Evolutionary conservation across 306 rosid species (phyloP), one percentile per base, ranked within the genome.

Genomic region (Calophaca sinica): DNA sequence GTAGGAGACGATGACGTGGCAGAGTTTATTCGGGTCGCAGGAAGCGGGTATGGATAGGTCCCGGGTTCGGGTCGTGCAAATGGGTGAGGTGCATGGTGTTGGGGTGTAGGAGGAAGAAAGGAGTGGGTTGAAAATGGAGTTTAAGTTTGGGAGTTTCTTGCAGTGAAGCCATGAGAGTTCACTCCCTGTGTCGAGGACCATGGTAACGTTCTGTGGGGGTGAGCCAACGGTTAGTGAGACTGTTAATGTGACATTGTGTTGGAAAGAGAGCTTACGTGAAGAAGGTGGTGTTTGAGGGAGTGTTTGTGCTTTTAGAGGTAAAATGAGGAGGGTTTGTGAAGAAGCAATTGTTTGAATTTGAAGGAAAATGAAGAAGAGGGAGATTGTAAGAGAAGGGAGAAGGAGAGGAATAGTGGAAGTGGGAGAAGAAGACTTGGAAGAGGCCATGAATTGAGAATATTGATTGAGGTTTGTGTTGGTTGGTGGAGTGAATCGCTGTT

Each of bases 121-220:
- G 12, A 70, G 68, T 0, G 96, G 93, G 78, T 87, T 84, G 71
- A 86, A 93, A 44, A 79, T 76, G 14, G 83, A 80, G 80, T 80
- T 82, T 6, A 85, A 7, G 57, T 61, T 69, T 3, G 81, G 91
- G 58, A 73, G 12, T 72, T 89, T 85, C 39, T 83, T 87, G 75
- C 96, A 90, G 61, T 86, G 93, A 29, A 90, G 88, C 98, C 98
- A 90, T 3, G 96, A 85, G 84, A 93, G 98, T 38, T 93, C 96
- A 10, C 98, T 93, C 7, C 98, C 96, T 52, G 98, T 93, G 84
- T 93, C 98, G 32, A 93, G 96, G 77, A 93, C 96, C 98, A 89
- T 93, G 78, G 93, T 86, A 7, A 90, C 96, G 2, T 42, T 77
- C 82, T 93, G 98, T 38, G 98, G 98, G 64, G 98, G 98, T 4